phyloP scores from a whole-genome alignment of 2,329 filamentous ascomycete species.

The Tolypocladium album region DNA sequence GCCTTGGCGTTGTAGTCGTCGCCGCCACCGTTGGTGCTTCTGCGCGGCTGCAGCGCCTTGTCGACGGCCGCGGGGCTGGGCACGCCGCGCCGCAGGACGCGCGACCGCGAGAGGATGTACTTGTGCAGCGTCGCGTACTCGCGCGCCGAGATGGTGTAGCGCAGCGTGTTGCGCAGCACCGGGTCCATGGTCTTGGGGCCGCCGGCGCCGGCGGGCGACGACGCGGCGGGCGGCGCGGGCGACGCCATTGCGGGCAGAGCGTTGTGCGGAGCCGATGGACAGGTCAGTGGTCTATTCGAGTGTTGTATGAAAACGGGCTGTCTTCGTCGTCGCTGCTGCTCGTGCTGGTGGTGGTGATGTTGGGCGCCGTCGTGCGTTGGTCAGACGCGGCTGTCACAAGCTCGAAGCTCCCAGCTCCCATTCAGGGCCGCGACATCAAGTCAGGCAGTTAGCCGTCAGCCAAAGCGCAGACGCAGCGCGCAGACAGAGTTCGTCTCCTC shows the following conservation, averaged over 20 bases:
- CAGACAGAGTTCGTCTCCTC: not conserved
- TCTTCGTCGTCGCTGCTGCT: not conserved
- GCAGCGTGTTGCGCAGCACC: slow-evolving; percentile 72
- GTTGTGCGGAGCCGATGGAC: not conserved
- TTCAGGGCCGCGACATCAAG: not conserved
- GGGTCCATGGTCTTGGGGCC: slow-evolving; percentile 40
- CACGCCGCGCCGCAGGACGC: slow-evolving; percentile 40
- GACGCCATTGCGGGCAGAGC: not conserved
- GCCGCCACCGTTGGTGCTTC: slow-evolving; percentile 14
- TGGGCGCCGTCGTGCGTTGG: not conserved
- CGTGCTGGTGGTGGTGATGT: not conserved
- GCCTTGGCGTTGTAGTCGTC: slow-evolving; percentile 63
- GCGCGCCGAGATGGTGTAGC: slow-evolving; percentile 74
- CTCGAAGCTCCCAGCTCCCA: not conserved
- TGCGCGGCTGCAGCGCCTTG: slow-evolving; percentile 21
- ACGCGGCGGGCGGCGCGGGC: not conserved
- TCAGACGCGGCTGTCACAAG: not conserved
- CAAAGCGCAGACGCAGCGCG: not conserved
- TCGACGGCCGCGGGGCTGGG: slow-evolving; percentile 46
- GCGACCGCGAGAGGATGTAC: slow-evolving; percentile 67
- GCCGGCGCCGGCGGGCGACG: slow-evolving; percentile 1
- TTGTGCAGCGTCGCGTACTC: slow-evolving; percentile 81
- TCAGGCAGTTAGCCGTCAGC: not conserved
- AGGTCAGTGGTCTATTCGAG: too few species aligned
- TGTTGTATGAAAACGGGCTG: not conserved